phyloP scores from a whole-genome alignment of 805 yeast genomes.

The Lachancea lanzarotensis region DNA sequence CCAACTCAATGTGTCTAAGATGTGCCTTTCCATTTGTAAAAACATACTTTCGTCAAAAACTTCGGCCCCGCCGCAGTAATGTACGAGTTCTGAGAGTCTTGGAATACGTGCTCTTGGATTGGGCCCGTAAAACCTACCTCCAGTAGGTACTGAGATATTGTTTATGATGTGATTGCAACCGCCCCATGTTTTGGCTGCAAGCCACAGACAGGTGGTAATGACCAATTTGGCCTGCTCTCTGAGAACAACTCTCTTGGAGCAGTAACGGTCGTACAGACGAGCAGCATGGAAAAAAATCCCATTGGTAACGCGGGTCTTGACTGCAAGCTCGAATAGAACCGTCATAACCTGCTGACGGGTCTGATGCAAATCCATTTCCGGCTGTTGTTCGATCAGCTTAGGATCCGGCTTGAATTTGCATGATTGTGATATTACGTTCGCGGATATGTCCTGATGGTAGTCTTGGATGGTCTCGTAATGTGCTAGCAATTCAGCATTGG shows the following conservation, averaged over 20 bases:
- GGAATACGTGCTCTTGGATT: slow-evolving; percentile 74
- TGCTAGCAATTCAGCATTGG: slow-evolving; percentile 41
- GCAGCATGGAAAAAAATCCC: slow-evolving; percentile 61
- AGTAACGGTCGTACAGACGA: slow-evolving; percentile 81
- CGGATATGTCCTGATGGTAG: slow-evolving; percentile 46
- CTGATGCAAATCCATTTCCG: slow-evolving; percentile 69
- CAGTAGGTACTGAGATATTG: slow-evolving; percentile 41
- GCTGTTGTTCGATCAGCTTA: slow-evolving; percentile 74
- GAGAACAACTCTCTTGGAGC: slow-evolving; percentile 77
- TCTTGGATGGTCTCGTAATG: slow-evolving; percentile 45
- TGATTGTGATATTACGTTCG: slow-evolving; percentile 33
- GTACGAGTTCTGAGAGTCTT: slow-evolving; percentile 61
- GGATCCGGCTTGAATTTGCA: slow-evolving; percentile 45
- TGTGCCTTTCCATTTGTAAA: slow-evolving; percentile 72
- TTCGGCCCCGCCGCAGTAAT: slow-evolving; percentile 59
- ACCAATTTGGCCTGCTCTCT: slow-evolving; percentile 85
- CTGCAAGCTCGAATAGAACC: slow-evolving; percentile 66
- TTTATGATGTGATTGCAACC: slow-evolving; percentile 65
- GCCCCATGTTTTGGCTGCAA: slow-evolving; percentile 78
- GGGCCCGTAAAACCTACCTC: slow-evolving; percentile 60
- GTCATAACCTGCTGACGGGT: slow-evolving; percentile 67
- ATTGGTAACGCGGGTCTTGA: slow-evolving; percentile 59
- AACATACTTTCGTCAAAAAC: slow-evolving; percentile 55
- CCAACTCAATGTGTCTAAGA: slow-evolving; percentile 68
- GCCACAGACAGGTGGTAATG: slow-evolving; percentile 88